Evolutionary conservation across 2,329 filamentous ascomycete genomes (phyloP), one percentile per base, ranked within the genome.

Genomic region (Ascochyta fabae): DNA sequence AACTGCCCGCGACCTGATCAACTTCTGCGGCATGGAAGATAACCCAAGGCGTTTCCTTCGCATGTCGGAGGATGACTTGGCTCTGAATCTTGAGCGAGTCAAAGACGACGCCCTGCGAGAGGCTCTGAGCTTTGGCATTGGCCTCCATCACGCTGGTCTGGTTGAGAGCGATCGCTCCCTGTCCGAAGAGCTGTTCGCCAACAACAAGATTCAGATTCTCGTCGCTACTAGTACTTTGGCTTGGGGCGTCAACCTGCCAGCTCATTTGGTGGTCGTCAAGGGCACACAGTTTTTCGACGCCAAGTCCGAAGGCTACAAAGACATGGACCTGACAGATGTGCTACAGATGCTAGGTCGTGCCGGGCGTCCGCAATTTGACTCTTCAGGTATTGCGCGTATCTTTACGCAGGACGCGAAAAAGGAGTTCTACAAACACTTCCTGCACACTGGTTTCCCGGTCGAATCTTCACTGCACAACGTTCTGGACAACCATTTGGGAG

Each of bases 281-380:
- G 95, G 95, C 49, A 99, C 95, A 0, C 96, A 99, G 70, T 99
- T 91, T 79, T 99, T 96, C 72, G 95, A 99, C 68, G 95, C 95
- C 35, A 99, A 99, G 77, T 95, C 91, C 4, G 95, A 98, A 79
- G 94, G 90, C 0, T 99, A 99, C 79, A 95, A 91, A 72, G 96
- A 99, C 75, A 99, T 99, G 96, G 95, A 99, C 73, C 80, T 99
- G 56, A 99, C 95, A 0, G 95, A 99, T 77, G 95, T 99, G 29
- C 80, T 99, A 59, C 95, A 99, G 77, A 99, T 99, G 95, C 82
- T 99, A 26, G 95, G 95, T 65, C 89, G 95, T 77, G 95, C 95
- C 12, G 95, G 95, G 15, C 90, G 95, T 60, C 95, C 95, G 3
- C 95, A 99, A 72, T 99, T 99, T 73, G 95, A 99, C 75, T 90